Percentiles rank a stretch among this genome's conserved stretches.
These are phyloP conservation scores for Sarocladiaceae sp. DNA, from an alignment of 2,329 filamentous ascomycete species.

Conservation along the genomic window DNA sequence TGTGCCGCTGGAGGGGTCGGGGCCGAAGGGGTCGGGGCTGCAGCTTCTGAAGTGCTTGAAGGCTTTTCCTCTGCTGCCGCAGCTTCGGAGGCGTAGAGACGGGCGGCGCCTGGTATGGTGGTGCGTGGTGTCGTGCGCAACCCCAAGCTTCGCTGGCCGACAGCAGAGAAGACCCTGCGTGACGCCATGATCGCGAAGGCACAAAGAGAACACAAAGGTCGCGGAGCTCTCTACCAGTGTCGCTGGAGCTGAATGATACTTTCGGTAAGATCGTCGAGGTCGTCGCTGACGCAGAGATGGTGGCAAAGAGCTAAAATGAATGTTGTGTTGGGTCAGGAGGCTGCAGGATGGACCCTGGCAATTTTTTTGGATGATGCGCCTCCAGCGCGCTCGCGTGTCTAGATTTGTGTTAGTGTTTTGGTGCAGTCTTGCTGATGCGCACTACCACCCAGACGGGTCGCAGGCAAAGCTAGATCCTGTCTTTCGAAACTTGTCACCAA, in stretches of 20 bases:
- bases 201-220: conserved; percentile 8
- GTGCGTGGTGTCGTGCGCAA: no score
- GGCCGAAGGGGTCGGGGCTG: neutral
- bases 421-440: no score
- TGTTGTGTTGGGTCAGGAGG: neutral
- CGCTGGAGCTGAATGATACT: neutral
- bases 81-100: neutral
- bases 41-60: neutral
- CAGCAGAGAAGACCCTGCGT: conserved; percentile 18
- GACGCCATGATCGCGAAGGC: conserved; percentile 22
- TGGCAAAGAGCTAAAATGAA: neutral
- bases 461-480: no score
- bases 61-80: neutral
- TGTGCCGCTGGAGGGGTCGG: neutral
- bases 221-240: no score
- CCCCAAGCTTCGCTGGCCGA: no score
- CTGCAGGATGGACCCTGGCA: neutral
- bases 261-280: neutral
- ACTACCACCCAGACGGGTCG: no score
- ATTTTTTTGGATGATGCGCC: neutral
- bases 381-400: no score
- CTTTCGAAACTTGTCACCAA: no score
- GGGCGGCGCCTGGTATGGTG: neutral
- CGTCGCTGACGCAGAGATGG: no score
- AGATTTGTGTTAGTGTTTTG: no score